phyloP scores from a whole-genome alignment of 2,329 filamentous ascomycete genomes.

The Ceratocystis smalleyi region DNA sequence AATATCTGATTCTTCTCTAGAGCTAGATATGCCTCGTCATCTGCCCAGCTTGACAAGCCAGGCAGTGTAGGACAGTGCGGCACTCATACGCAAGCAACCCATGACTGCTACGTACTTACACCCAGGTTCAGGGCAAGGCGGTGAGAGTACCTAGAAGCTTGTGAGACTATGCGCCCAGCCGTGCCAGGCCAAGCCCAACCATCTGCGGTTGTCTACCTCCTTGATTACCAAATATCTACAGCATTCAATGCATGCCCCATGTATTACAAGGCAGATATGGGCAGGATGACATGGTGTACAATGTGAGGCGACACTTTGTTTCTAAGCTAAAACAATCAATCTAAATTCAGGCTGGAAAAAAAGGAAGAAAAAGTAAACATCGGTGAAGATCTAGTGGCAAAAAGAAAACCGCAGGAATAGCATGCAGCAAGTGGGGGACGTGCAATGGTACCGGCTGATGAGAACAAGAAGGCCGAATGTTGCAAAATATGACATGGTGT shows the following conservation, averaged over 20 bases:
- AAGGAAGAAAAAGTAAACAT: background rate
- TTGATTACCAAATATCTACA: background rate
- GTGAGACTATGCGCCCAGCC: background rate
- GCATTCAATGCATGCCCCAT: background rate
- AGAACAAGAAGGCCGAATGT: background rate
- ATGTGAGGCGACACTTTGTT: background rate
- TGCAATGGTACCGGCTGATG: background rate
- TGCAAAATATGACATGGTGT: background rate
- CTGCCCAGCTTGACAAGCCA: background rate
- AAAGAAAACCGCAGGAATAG: background rate
- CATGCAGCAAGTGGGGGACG: background rate
- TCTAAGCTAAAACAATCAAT: conserved; percentile 4
- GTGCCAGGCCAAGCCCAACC: background rate
- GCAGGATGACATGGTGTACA: background rate
- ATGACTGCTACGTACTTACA: background rate
- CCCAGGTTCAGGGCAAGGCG: background rate
- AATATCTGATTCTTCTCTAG: background rate
- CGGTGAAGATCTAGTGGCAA: background rate
- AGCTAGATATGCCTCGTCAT: background rate
- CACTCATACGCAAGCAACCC: background rate
- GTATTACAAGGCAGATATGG: background rate
- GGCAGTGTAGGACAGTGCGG: background rate
- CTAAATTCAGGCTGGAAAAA: background rate
- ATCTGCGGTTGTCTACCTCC: background rate
- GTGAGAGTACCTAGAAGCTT: background rate